Evolutionary conservation across 2,329 filamentous ascomycete species (phyloP).

Genomic region (Claviceps cyperi): DNA sequence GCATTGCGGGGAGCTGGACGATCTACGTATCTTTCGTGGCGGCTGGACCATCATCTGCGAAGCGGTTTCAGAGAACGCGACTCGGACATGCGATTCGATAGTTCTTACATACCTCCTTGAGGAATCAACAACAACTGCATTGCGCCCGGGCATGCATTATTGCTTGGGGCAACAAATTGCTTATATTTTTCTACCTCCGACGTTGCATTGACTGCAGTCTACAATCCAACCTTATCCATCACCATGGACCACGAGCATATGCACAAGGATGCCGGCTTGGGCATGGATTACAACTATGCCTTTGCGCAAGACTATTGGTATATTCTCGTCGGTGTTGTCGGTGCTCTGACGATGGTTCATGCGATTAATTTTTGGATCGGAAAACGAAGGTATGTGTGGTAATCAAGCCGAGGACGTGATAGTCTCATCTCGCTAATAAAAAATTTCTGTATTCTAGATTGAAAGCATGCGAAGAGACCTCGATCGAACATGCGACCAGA

Average conservation of each 20-base stretch:
- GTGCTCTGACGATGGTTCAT: constrained; percentile 25
- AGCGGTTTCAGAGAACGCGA: neutral
- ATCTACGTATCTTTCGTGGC: neutral
- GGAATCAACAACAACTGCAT: neutral
- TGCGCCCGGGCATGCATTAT: neutral
- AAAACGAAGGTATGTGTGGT: constrained; percentile 22
- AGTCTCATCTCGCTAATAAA: neutral
- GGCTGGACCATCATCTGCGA: neutral
- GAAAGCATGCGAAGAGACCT: constrained; percentile 26
- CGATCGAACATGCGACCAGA: constrained; percentile 35
- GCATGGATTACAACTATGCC: constrained; percentile 31
- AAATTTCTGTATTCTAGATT: constrained; percentile 22
- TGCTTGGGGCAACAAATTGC: neutral
- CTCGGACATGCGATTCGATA: neutral
- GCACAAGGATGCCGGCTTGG: constrained; percentile 20
- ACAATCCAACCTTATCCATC: neutral
- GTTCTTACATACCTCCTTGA: constrained; percentile 1
- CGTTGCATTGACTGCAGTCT: neutral
- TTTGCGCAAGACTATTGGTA: constrained; percentile 47
- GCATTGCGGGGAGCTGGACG: neutral
- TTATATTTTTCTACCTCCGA: neutral
- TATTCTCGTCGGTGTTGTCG: constrained; percentile 35
- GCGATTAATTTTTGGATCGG: constrained; percentile 28
- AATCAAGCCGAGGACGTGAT: neutral
- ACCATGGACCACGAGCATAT: constrained; percentile 21